These are phyloP conservation scores for Gnetum montanum DNA, from an alignment of 75 land plant genomes.

Conservation along the genomic window DNA sequence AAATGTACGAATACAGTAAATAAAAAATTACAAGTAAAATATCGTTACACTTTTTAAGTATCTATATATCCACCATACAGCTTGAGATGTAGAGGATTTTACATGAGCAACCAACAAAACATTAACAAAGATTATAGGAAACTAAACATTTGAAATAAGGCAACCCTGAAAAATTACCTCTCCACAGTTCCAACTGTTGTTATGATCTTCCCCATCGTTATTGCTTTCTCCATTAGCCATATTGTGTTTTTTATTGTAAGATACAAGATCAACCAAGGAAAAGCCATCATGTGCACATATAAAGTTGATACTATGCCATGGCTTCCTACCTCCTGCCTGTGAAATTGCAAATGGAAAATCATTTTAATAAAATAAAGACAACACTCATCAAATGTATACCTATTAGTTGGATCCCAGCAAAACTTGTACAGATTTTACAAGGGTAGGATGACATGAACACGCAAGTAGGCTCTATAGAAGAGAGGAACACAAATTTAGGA, in stretches of 20 bases:
- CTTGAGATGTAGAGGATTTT: neutral
- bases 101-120: neutral
- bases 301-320: conserved; percentile 97
- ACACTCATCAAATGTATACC: no score
- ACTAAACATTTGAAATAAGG: neutral
- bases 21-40: no score
- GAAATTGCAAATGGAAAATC: no score
- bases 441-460: no score
- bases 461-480: no score
- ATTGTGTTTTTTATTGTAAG: conserved; percentile 81
- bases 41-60: no score
- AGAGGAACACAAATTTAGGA: no score
- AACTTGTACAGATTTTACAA: no score
- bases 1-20: no score
- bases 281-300: conserved; percentile 98
- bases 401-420: no score
- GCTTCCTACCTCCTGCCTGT: conserved; percentile 92
- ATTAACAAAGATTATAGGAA: neutral
- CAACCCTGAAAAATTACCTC: conserved; percentile 38
- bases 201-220: conserved; percentile 91
- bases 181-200: conserved; percentile 99
- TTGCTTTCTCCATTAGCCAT: conserved; percentile 88
- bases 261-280: conserved; percentile 81
- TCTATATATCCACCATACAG: neutral
- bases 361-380: no score